Conservation (phyloP, 768 basidiomycete species). For the Grammothele lineata region DNA sequence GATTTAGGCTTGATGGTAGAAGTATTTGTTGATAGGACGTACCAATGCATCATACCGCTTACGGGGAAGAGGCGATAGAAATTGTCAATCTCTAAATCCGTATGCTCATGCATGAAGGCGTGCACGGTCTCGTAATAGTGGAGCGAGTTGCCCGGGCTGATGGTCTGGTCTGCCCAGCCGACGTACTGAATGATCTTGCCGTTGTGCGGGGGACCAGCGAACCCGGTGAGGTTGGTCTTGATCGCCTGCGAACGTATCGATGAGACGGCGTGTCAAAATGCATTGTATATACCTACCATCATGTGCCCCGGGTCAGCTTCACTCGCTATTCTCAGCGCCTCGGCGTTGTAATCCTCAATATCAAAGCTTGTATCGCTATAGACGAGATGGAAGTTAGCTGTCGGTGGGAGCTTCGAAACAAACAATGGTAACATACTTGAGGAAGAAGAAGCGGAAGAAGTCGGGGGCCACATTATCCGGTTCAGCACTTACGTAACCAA, state of each 20-base stretch:
- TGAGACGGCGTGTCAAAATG: background rate
- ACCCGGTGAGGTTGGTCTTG: constrained; percentile 6
- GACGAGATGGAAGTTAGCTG: background rate
- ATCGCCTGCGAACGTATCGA: background rate
- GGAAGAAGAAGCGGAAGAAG: no score
- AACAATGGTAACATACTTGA: no score
- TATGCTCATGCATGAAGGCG: constrained; percentile 6
- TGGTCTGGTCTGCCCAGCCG: constrained; percentile 14
- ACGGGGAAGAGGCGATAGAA: constrained; percentile 26
- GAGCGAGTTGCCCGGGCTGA: background rate
- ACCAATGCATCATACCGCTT: constrained; percentile 26
- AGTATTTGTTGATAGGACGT: no score
- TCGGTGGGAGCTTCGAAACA: background rate
- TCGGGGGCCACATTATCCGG: no score
- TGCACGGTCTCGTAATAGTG: constrained; percentile 11
- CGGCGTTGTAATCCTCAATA: no score
- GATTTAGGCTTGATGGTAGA: no score
- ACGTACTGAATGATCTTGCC: no score
- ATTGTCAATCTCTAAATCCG: constrained; percentile 12
- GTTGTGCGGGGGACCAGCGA: background rate
- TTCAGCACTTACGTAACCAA: no score
- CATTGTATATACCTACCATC: no score
- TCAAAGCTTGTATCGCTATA: constrained; percentile 10
- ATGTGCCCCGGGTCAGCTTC: no score
- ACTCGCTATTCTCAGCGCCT: no score